Base-by-base conservation (phyloP, 805 yeast genomes). In the Nakazawaea sp. region DNA sequence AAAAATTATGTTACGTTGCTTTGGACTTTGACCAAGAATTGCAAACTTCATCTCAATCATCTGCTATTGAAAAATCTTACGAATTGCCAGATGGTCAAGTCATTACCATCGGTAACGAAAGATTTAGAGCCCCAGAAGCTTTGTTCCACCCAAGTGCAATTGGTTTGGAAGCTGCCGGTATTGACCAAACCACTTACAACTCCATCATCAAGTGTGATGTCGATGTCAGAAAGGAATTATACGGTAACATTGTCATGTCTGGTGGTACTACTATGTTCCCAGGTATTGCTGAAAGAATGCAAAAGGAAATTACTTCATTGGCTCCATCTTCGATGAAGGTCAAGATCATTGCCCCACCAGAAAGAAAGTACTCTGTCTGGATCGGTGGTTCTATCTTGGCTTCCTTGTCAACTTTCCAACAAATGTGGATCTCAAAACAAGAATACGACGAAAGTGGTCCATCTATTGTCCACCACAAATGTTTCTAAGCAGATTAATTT, bases 201-300 rank as follows among this genome's bases (percentile, higher is more conserved):
- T 82, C 92, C 45, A 92, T 92, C 75, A 86, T 83, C 79, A 90
- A 89, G 87, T 89, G 97, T 75, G 98, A 92, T 72, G 83, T 92
- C 57, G 98, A 92, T 72, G 96, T 92, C 55, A 86, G 98, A 74
- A 90, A 86, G 77, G 97, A 90, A 70, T 80, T 92, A 68, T 92
- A 92, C 78, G 94, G 95, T 72, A 92, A 92, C 83, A 92, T 92
- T 62, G 98, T 92, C 65, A 83, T 92, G 92, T 89, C 97, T 54
- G 98, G 98, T 79, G 98, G 98, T 84, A 89, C 97, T 59, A 92
- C 98, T 56, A 88, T 92, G 97, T 92, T 88, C 96, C 97, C 97
- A 72, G 98, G 98, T 76, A 89, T 92, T 68, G 97, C 97, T 69
- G 97, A 92, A 80, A 90, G 98, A 79, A 87, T 92, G 96, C 97